phyloP scores from a whole-genome alignment of 2,329 filamentous ascomycete genomes.

The Byssothecium circinans region DNA sequence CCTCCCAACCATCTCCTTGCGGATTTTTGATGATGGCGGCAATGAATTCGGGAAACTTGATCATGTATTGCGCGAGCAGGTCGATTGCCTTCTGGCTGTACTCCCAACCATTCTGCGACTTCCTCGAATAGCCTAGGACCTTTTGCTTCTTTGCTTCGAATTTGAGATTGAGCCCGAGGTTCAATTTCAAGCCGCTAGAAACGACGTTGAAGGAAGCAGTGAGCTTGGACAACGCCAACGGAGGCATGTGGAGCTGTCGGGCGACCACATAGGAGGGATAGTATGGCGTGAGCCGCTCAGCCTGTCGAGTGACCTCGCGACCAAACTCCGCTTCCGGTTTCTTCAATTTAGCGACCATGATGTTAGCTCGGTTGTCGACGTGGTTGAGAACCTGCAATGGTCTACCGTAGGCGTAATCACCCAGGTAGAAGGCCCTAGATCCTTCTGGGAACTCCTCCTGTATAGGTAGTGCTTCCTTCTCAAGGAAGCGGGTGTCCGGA shows the following conservation, averaged over 20 bases:
- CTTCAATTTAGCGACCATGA: slow-evolving; percentile 73
- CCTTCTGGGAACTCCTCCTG: slow-evolving; percentile 87
- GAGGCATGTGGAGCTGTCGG: slow-evolving; percentile 76
- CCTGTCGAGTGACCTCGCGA: slow-evolving; percentile 68
- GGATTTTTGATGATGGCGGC: slow-evolving; percentile 83
- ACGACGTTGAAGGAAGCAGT: slow-evolving; percentile 90
- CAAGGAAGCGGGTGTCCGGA: slow-evolving; percentile 89
- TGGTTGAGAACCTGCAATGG: slow-evolving; percentile 83
- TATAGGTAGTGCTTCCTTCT: slow-evolving; percentile 82
- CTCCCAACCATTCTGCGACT: slow-evolving; percentile 86
- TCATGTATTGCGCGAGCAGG: slow-evolving; percentile 86
- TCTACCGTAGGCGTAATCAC: slow-evolving; percentile 88
- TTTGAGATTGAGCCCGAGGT: slow-evolving; percentile 92
- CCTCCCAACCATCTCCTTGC: slow-evolving; percentile 78
- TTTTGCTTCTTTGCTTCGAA: slow-evolving; percentile 96
- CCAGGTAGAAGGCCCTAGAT: slow-evolving; percentile 87
- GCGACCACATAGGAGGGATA: slow-evolving; percentile 88
- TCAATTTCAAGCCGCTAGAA: slow-evolving; percentile 79
- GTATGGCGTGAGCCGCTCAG: slow-evolving; percentile 74
- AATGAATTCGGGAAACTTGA: slow-evolving; percentile 92
- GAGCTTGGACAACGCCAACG: slow-evolving; percentile 89
- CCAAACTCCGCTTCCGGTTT: slow-evolving; percentile 81
- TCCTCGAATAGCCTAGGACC: slow-evolving; percentile 91
- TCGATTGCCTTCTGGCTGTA: slow-evolving; percentile 84
- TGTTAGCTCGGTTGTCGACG: slow-evolving; percentile 71